Conservation (phyloP, 805 yeast genomes). For the Wickerhamia fluorescens region DNA sequence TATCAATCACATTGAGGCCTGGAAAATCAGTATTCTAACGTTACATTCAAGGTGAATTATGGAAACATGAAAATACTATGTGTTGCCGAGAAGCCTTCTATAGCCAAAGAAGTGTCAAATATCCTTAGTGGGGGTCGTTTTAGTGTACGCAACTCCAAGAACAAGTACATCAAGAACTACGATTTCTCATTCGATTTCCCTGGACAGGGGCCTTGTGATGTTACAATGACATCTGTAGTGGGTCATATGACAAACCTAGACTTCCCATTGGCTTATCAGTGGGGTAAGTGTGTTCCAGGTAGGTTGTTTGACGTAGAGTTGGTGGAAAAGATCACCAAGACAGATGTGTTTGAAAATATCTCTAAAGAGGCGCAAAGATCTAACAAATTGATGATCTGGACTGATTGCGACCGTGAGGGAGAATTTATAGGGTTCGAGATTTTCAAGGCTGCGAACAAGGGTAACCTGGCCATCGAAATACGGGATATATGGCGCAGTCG, state of each 20-base stretch:
- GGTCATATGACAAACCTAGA: conserved; percentile 74
- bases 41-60: no score
- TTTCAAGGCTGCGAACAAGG: conserved; percentile 54
- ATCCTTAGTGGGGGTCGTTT: conserved; percentile 71
- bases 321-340: conserved; percentile 28
- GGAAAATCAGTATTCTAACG: no score
- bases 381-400: conserved; percentile 82
- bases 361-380: conserved; percentile 53
- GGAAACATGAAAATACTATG: conserved; percentile 81
- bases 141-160: conserved; percentile 39
- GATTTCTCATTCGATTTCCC: conserved; percentile 68
- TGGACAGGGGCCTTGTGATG: conserved; percentile 56
- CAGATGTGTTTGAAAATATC: conserved; percentile 59
- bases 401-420: conserved; percentile 97
- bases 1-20: no score
- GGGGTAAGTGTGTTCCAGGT: conserved; percentile 63
- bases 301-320: conserved; percentile 69
- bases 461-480: conserved; percentile 40
- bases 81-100: conserved; percentile 96
- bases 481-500: conserved; percentile 61
- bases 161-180: conserved; percentile 70
- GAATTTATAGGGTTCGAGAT: conserved; percentile 89
- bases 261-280: conserved; percentile 52
- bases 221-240: conserved; percentile 86
- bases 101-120: conserved; percentile 74